These are phyloP conservation scores for Phascolomyces articulosus DNA, from an alignment of 371 early-diverging fungal species.

Conservation along the genomic window DNA sequence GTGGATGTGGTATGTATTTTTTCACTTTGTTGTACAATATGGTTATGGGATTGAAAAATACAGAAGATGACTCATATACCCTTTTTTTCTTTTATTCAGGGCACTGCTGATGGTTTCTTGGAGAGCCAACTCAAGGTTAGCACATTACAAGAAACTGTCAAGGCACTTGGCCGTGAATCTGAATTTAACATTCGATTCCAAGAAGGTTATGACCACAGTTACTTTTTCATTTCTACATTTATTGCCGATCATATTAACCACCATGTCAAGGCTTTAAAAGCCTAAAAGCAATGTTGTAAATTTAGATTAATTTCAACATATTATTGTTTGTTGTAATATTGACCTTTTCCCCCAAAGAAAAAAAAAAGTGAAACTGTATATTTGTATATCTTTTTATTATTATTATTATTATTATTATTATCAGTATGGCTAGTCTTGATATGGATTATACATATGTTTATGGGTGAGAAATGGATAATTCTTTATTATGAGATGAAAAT, in stretches of 20 bases:
- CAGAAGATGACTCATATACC: no score
- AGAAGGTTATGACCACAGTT: slow-evolving; percentile 87
- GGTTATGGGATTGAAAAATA: no score
- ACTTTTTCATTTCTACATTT: slow-evolving; percentile 83
- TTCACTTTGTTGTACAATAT: background rate
- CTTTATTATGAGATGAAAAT: no score
- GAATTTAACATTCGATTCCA: slow-evolving; percentile 69
- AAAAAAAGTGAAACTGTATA: background rate
- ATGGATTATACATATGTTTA: no score
- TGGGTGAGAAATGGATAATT: no score
- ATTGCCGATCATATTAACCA: slow-evolving; percentile 78
- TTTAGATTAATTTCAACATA: background rate
- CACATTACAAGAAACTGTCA: slow-evolving; percentile 51
- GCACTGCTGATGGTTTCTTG: slow-evolving; percentile 73
- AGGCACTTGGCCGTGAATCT: slow-evolving; percentile 38
- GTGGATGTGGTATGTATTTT: slow-evolving; percentile 46
- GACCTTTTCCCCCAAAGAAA: no score
- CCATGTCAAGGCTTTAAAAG: slow-evolving; percentile 64
- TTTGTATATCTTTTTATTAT: no score
- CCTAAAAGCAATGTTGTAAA: slow-evolving; percentile 6
- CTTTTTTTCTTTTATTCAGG: slow-evolving; percentile 45
- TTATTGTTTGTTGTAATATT: background rate
- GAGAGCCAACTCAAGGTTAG: slow-evolving; percentile 67
- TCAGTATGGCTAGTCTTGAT: no score
- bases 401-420: no score